Conservation (phyloP, 805 yeast species). For the Wickerhamiella hasegawae region DNA sequence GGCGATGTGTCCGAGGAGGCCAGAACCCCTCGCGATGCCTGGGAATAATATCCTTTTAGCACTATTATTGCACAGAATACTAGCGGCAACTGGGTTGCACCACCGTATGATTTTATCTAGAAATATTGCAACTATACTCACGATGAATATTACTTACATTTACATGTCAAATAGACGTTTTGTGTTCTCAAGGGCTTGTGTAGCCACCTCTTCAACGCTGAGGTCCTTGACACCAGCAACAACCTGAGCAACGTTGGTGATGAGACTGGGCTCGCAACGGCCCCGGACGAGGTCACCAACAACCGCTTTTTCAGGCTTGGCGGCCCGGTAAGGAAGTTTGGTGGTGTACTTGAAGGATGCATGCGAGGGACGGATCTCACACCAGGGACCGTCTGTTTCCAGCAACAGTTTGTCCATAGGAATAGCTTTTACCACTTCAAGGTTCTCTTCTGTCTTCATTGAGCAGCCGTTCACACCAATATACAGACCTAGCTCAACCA, state of each 20-base stretch:
- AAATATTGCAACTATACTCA: too few species aligned
- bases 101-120: too few species aligned
- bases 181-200: constrained; percentile 37
- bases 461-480: constrained; percentile 92
- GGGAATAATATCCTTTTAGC: too few species aligned
- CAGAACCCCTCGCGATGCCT: constrained; percentile 3
- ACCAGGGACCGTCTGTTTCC: constrained; percentile 98
- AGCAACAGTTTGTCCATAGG: constrained; percentile 60
- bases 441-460: constrained; percentile 57
- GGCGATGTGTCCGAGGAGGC: neutral
- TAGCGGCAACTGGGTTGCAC: too few species aligned
- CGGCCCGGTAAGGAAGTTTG: constrained; percentile 37
- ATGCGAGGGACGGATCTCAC: constrained; percentile 77
- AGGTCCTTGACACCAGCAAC: constrained; percentile 35
- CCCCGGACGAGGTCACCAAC: constrained; percentile 44
- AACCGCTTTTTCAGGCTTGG: constrained; percentile 43
- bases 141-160: neutral
- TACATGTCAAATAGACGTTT: constrained; percentile 28
- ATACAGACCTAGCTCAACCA: constrained; percentile 45
- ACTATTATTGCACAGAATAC: too few species aligned
- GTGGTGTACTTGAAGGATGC: constrained; percentile 40
- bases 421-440: constrained; percentile 46
- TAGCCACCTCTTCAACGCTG: constrained; percentile 29
- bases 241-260: constrained; percentile 64
- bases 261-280: constrained; percentile 82